A percentile compares a stretch with the other conserved stretches of the same genome.
Conservation (phyloP, 306 rosid species). For the Lathyrus aphaca region DNA sequence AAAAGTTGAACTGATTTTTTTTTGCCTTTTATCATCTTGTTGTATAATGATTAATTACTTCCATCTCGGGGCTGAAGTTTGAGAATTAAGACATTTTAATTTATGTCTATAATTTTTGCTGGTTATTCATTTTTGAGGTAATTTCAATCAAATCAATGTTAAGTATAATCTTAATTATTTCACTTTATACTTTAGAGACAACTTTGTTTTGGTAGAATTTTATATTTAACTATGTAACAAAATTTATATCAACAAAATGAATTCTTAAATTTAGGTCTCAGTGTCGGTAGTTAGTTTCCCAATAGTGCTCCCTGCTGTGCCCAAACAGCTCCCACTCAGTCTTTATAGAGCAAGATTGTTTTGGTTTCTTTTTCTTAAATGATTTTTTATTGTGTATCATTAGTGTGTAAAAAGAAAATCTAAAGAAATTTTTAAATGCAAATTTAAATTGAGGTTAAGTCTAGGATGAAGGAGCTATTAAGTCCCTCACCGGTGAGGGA, state of each 20-base stretch:
- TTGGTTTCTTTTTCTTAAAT: no score
- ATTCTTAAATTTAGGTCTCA: not conserved
- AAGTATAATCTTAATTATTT: not conserved
- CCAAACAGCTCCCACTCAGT: no score
- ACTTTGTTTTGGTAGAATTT: not conserved
- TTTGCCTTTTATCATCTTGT: not conserved
- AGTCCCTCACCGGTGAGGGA: no score
- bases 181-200: not conserved
- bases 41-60: not conserved
- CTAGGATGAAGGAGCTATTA: no score
- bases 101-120: not conserved
- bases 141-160: not conserved
- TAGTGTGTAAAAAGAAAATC: no score
- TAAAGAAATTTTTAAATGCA: no score
- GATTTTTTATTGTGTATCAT: no score
- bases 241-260: not conserved
- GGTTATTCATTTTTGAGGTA: not conserved
- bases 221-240: not conserved
- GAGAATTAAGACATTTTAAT: not conserved
- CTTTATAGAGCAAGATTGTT: no score
- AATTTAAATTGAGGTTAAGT: no score
- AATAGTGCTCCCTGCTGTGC: no score
- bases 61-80: not conserved
- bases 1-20: constrained; percentile 3
- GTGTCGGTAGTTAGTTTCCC: no score